Base-by-base conservation (phyloP, 495 filamentous ascomycete species). In the Penicillium paxilli region DNA sequence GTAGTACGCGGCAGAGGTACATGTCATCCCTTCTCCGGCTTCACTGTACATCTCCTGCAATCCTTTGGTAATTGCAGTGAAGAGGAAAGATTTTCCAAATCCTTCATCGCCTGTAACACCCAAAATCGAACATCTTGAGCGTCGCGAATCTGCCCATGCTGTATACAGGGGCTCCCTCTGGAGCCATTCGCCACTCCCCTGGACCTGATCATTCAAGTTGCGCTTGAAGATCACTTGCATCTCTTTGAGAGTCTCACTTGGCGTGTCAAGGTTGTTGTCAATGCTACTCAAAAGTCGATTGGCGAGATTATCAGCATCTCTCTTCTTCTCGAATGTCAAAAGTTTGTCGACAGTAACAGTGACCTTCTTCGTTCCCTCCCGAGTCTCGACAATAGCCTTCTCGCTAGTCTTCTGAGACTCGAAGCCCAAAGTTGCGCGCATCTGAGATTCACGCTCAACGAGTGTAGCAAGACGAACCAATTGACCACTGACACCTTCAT, bases 401-500 rank as follows among this genome's bases (percentile, higher is more conserved):
- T 59, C 55, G 11, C 51, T 62, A 0, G 14, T 59, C 35, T 59
- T 62, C 33, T 62, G 59, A 2, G 55, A 62, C 44, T 59, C 55
- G 10, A 59, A 62, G 20, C 55, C 55, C n/a, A 62, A 40, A 6
- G 59, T 62, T 22, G 49, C 59, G 1, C 59, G 59, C 59, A 62
- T 62, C 20, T 62, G 59, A 24, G 59, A 59, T 24, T 62, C 59
- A 8, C 55, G 55, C 14, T 62, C 59, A n/a, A 59, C 64, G 3
- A 66, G 47, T 1, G 20, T 26, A 24, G 57, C 54, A 24, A 66
- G 46, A 7, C 52, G 57, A 30, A 4, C 42, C 17, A 66, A 45
- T 26, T 66, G 57, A 8, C 21, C 54, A 22, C 54, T 64, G 2
- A 66, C 63, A 7, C 63, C 63, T 44, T 66, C 63, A 24, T 66